Percentiles rank a stretch among this genome's conserved stretches.
These are phyloP conservation scores for Mallotus nudiflorus DNA, from an alignment of 345 rosid genomes.

Conservation along the genomic window DNA sequence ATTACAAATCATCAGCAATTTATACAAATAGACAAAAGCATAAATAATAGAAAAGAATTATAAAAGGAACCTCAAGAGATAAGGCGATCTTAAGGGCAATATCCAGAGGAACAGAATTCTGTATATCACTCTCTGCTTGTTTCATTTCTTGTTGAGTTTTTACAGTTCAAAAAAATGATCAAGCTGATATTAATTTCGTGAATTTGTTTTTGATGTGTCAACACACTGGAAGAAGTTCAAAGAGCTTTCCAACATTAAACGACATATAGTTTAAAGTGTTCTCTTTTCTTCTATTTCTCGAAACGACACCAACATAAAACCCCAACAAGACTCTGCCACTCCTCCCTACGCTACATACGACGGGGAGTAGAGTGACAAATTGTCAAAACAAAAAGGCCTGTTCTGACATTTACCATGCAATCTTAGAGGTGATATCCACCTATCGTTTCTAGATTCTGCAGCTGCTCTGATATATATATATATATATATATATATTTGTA, in stretches of 20 bases:
- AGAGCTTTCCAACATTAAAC: too few species aligned
- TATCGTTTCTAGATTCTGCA: constrained; percentile 19
- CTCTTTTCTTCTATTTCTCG: too few species aligned
- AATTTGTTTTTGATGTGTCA: too few species aligned
- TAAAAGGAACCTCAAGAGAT: constrained; percentile 46
- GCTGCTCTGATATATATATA: too few species aligned
- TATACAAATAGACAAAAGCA: neutral
- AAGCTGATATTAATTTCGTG: too few species aligned
- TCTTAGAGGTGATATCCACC: constrained; percentile 19
- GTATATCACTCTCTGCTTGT: constrained; percentile 11
- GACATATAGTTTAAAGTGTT: too few species aligned
- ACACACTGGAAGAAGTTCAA: too few species aligned
- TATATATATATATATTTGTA: too few species aligned
- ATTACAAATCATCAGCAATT: neutral
- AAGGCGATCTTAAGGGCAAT: constrained; percentile 61
- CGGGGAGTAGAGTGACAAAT: neutral
- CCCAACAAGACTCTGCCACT: too few species aligned
- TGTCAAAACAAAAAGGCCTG: constrained; percentile 9
- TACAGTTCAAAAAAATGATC: too few species aligned
- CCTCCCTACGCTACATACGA: too few species aligned
- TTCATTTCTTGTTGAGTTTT: constrained; percentile 24
- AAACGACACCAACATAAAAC: too few species aligned
- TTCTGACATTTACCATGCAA: neutral
- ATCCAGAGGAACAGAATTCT: constrained; percentile 52
- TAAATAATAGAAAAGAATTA: neutral